A percentile compares a stretch with the other conserved stretches of the same genome.
These are phyloP conservation scores for Dichotomopilus funicola DNA, from an alignment of 2,329 filamentous ascomycete species.

Conservation along the genomic window DNA sequence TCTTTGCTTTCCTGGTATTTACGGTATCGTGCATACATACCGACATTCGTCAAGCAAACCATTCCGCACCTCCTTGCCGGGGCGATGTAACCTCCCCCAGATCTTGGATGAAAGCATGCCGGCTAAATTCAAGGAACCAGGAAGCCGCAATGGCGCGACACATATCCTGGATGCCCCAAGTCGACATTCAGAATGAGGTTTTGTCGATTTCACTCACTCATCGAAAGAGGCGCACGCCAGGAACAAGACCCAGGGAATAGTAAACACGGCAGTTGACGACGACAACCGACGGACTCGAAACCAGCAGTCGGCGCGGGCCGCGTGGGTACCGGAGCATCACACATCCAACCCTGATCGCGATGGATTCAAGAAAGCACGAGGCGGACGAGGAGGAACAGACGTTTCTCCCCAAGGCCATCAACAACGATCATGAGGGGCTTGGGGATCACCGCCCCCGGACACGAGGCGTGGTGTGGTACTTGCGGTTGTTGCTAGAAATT, in stretches of 20 bases:
- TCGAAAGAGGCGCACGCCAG: too few relatives aligned
- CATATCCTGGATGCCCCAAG: neutral
- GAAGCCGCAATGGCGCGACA: neutral
- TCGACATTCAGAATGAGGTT: too few relatives aligned
- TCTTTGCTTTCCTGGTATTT: too few relatives aligned
- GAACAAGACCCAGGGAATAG: too few relatives aligned
- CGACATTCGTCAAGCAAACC: too few relatives aligned
- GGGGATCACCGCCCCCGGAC: conserved; percentile 1
- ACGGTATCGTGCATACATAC: too few relatives aligned
- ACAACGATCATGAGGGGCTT: neutral
- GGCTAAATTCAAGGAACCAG: neutral
- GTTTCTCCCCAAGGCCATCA: conserved; percentile 20
- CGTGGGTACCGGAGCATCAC: too few relatives aligned
- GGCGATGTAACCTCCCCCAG: conserved; percentile 1
- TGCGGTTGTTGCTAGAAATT: conserved; percentile 28
- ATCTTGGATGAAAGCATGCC: neutral
- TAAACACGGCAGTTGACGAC: too few relatives aligned
- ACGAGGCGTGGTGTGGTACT: conserved; percentile 17
- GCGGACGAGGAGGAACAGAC: conserved; percentile 27
- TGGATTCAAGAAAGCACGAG: conserved; percentile 21
- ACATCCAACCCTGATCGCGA: neutral
- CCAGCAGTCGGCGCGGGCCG: too few relatives aligned
- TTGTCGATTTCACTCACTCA: too few relatives aligned
- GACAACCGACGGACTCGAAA: too few relatives aligned
- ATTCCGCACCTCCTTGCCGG: neutral